Evolutionary conservation across 805 yeast genomes (phyloP).

Genomic region (Yarrowia yakushimensis): DNA sequence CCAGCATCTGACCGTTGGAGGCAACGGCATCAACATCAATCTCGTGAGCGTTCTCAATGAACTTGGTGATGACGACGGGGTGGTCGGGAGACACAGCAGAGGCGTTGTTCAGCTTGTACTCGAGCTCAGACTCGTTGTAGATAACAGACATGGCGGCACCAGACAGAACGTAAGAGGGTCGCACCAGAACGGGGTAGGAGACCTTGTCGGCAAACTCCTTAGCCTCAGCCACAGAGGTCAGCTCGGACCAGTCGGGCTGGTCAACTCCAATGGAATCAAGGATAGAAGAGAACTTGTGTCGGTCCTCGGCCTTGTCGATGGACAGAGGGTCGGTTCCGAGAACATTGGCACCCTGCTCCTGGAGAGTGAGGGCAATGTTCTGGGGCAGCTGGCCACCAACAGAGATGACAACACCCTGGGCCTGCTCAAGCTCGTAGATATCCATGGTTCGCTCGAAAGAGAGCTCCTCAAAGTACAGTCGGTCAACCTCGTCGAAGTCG

Average conservation of each 20-base stretch:
- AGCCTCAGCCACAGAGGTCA: slow-evolving; percentile 82
- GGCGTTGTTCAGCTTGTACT: slow-evolving; percentile 77
- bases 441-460: slow-evolving; percentile 96
- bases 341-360: slow-evolving; percentile 70
- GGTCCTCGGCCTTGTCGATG: slow-evolving; percentile 96
- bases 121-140: slow-evolving; percentile 72
- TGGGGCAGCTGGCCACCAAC: slow-evolving; percentile 99
- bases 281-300: slow-evolving; percentile 94
- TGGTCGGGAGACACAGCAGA: slow-evolving; percentile 92
- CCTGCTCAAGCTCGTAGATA: slow-evolving; percentile 86
- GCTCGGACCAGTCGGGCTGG: slow-evolving; percentile 98
- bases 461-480: slow-evolving; percentile 93
- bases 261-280: slow-evolving; percentile 89
- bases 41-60: slow-evolving; percentile 93
- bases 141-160: slow-evolving; percentile 99
- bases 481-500: slow-evolving; percentile 96
- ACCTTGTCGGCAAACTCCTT: slow-evolving; percentile 78
- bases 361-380: slow-evolving; percentile 85
- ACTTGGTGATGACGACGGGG: slow-evolving; percentile 96
- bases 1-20: slow-evolving; percentile 76
- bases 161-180: slow-evolving; percentile 94
- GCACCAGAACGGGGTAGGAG: slow-evolving; percentile 91
- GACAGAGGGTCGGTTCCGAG: slow-evolving; percentile 93
- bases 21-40: slow-evolving; percentile 98
- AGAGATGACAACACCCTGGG: slow-evolving; percentile 89